phyloP scores from a whole-genome alignment of 441 rosid species.

The Bruguiera hainesii region DNA sequence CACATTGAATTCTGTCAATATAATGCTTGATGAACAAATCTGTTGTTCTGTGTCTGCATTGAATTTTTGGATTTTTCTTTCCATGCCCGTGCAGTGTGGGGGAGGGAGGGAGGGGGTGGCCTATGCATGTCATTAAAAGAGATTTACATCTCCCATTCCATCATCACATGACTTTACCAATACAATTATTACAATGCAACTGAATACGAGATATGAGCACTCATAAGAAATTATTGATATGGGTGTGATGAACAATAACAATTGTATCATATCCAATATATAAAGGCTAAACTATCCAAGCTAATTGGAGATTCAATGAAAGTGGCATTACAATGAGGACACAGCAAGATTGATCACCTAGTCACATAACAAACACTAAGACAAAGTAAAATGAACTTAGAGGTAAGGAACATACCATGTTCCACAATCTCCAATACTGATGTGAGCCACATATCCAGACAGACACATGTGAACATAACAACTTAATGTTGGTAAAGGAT shows the following conservation, averaged over 20 bases:
- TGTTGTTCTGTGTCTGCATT: no score
- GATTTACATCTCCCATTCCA: no score
- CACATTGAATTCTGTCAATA: slow-evolving; percentile 29
- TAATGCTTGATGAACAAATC: not conserved
- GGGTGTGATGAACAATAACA: not conserved
- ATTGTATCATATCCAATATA: not conserved
- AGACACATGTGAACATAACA: slow-evolving; percentile 11
- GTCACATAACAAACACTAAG: not conserved
- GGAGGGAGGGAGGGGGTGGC: no score
- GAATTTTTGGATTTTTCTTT: no score
- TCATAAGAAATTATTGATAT: no score
- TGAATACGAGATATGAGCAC: no score
- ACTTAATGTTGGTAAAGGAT: slow-evolving; percentile 22
- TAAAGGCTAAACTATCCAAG: not conserved
- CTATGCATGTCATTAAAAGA: no score
- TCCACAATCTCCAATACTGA: slow-evolving; percentile 99
- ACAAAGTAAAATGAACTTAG: not conserved
- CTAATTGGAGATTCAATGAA: not conserved
- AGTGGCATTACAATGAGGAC: not conserved
- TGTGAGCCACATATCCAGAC: slow-evolving; percentile 31
- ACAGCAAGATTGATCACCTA: not conserved
- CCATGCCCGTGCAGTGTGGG: no score
- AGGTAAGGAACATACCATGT: slow-evolving; percentile 71
- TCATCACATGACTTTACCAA: no score
- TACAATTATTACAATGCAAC: no score